phyloP scores from a whole-genome alignment of 306 rosid species.

The Acmispon strigosus region DNA sequence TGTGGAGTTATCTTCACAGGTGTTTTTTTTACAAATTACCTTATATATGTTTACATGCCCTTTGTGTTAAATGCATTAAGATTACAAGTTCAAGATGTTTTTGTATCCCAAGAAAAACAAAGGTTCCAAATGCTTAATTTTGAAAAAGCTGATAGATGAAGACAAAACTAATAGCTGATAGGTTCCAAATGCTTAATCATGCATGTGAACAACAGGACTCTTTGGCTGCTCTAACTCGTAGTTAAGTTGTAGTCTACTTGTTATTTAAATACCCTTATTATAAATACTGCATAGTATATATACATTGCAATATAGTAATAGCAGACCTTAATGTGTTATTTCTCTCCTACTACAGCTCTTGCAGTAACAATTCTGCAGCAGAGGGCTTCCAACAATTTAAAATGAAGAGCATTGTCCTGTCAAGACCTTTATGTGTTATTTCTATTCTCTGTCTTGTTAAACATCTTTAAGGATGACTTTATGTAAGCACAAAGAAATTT shows the following conservation, averaged over 20 bases:
- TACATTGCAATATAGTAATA: neutral
- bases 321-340: neutral
- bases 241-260: neutral
- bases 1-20: neutral
- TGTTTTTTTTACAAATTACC: neutral
- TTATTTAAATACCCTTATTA: too few species aligned
- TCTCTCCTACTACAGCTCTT: neutral
- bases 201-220: constrained; percentile 23
- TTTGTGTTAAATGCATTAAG: neutral
- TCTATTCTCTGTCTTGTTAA: too few species aligned
- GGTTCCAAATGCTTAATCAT: too few species aligned
- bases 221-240: too few species aligned
- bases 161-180: too few species aligned
- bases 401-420: neutral
- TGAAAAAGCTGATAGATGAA: constrained; percentile 18
- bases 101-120: neutral
- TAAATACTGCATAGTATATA: neutral
- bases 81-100: neutral
- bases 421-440: neutral
- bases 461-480: too few species aligned
- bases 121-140: neutral
- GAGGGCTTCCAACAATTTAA: neutral
- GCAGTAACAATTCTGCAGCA: neutral
- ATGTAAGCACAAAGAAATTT: too few species aligned
- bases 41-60: neutral